Conservation (phyloP, 768 basidiomycete genomes). For the Termitomyces eurrhizus region DNA sequence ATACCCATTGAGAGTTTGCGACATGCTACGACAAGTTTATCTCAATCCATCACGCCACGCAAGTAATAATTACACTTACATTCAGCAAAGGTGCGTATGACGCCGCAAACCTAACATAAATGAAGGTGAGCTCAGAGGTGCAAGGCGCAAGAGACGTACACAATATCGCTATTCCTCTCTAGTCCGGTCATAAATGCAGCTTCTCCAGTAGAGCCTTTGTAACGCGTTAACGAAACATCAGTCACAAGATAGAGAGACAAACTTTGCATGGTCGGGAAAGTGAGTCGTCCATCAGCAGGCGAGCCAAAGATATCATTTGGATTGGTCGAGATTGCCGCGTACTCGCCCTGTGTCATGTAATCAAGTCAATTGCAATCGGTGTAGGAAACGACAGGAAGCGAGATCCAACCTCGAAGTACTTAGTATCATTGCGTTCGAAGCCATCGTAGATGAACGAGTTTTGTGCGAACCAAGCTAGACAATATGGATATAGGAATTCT, state of each 20-base stretch:
- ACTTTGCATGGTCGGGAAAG: slow-evolving; percentile 53
- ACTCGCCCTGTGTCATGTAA: slow-evolving; percentile 39
- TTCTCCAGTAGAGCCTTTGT: slow-evolving; percentile 43
- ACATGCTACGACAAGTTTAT: slow-evolving; percentile 33
- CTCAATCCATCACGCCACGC: not conserved
- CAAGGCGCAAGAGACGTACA: slow-evolving; percentile 19
- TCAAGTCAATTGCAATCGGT: not conserved
- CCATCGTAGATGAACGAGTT: slow-evolving; percentile 33
- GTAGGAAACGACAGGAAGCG: not conserved
- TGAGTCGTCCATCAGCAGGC: slow-evolving; percentile 35
- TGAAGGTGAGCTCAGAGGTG: not conserved
- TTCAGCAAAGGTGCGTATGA: slow-evolving; percentile 54
- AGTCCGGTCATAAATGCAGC: slow-evolving; percentile 64
- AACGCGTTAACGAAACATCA: not conserved
- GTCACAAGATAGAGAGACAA: slow-evolving; percentile 7
- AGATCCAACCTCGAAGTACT: slow-evolving; percentile 39
- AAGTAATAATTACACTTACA: slow-evolving; percentile 18
- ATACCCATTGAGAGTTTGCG: slow-evolving; percentile 46
- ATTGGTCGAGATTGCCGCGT: slow-evolving; percentile 50
- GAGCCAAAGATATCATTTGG: slow-evolving; percentile 38
- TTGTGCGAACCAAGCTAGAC: slow-evolving; percentile 30
- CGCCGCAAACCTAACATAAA: slow-evolving; percentile 30
- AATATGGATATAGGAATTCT: not conserved
- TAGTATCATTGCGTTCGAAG: slow-evolving; percentile 44
- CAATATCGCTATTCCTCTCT: slow-evolving; percentile 37